Percentiles rank a stretch among this genome's conserved stretches.
Evolutionary conservation across 768 basidiomycete genomes (phyloP).

Genomic region (Podaxis sp.): DNA sequence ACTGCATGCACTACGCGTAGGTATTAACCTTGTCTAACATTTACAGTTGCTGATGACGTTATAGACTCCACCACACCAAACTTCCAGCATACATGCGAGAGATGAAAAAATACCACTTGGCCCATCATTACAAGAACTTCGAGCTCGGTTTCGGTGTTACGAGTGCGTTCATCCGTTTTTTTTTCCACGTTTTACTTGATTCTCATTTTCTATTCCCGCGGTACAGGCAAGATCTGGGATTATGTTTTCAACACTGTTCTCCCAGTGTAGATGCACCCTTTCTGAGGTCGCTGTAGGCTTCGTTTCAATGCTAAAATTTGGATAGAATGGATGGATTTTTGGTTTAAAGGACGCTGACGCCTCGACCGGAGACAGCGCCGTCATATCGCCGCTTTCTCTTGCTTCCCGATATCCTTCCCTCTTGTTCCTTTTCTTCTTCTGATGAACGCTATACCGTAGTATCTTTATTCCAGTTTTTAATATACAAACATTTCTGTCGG

Average conservation of each 20-base stretch:
- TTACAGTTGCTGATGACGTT: conserved; percentile 13
- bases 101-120: conserved; percentile 97
- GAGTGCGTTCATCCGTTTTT: conserved; percentile 44
- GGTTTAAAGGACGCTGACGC: background rate
- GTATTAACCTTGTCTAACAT: conserved; percentile 24
- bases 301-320: background rate
- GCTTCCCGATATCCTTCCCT: background rate
- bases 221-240: conserved; percentile 89
- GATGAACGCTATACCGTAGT: background rate
- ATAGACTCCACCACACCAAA: conserved; percentile 78
- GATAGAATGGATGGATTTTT: background rate
- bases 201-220: background rate
- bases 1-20: conserved; percentile 90
- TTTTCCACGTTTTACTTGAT: background rate
- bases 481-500: background rate
- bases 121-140: conserved; percentile 98
- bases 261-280: conserved; percentile 43
- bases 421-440: background rate
- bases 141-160: conserved; percentile 98
- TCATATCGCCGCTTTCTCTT: background rate
- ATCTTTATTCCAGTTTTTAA: background rate
- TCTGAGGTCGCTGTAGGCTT: background rate
- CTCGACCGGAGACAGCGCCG: background rate
- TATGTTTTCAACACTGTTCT: conserved; percentile 84
- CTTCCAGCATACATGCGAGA: conserved; percentile 84